Percentiles rank a stretch among this genome's conserved stretches.
Conservation (phyloP, 2,329 filamentous ascomycete genomes). For the Cladorrhinum sp. region DNA sequence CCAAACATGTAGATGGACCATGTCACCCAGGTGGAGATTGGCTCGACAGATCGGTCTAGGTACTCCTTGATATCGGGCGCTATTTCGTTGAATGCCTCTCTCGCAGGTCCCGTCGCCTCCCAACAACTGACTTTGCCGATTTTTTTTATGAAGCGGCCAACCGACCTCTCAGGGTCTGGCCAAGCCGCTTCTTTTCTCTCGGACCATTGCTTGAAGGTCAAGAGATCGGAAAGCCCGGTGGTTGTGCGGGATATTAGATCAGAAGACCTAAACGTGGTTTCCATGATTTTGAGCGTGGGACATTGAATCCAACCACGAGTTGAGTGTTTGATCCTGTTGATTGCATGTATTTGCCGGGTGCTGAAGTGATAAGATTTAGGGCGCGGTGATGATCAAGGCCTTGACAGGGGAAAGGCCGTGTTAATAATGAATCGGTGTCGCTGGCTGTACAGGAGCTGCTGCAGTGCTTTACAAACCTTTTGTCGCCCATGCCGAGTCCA, state of each 20-base stretch:
- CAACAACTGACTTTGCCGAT: constrained; percentile 4
- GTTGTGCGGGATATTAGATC: background rate
- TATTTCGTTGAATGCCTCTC: constrained; percentile 4
- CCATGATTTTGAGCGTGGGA: background rate
- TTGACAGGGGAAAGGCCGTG: too few species aligned
- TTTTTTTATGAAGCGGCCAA: constrained; percentile 5
- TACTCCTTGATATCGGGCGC: constrained; percentile 5
- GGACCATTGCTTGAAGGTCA: background rate
- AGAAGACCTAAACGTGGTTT: background rate
- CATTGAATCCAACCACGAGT: background rate
- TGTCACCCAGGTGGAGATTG: constrained; percentile 10
- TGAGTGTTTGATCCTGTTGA: too few species aligned
- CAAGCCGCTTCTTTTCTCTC: background rate
- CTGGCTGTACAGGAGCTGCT: background rate
- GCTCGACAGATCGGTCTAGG: constrained; percentile 5
- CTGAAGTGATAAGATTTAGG: too few species aligned
- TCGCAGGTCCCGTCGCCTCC: constrained; percentile 3
- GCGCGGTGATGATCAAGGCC: too few species aligned
- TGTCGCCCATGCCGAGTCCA: too few species aligned
- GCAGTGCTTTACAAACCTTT: too few species aligned
- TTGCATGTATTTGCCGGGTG: too few species aligned
- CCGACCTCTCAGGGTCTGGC: constrained; percentile 1
- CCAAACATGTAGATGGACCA: constrained; percentile 11
- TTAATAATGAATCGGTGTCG: too few species aligned
- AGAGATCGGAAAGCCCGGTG: background rate